Percentiles rank a stretch among this genome's conserved stretches.
These are phyloP conservation scores for Trichoderma atrobrunneum DNA, from an alignment of 2,329 filamentous ascomycete genomes.

Conservation along the genomic window DNA sequence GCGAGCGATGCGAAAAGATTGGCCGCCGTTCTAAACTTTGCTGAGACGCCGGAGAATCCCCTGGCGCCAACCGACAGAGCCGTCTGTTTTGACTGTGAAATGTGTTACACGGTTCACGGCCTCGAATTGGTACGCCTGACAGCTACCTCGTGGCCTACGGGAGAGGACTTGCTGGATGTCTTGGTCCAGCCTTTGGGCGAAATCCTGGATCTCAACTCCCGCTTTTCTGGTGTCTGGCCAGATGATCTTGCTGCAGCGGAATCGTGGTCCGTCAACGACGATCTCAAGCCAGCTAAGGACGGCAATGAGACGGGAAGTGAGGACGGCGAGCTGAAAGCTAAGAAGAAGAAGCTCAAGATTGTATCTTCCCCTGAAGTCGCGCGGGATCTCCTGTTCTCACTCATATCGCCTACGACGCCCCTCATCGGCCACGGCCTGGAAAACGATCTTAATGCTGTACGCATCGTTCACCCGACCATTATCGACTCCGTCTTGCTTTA, in stretches of 20 bases:
- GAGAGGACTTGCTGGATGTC: slow-evolving; percentile 73
- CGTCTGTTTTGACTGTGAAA: slow-evolving; percentile 92
- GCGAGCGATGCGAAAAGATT: slow-evolving; percentile 71
- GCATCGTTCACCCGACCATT: slow-evolving; percentile 79
- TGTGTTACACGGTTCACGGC: slow-evolving; percentile 89
- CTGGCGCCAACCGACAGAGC: slow-evolving; percentile 53
- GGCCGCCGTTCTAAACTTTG: slow-evolving; percentile 75
- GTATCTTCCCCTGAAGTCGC: slow-evolving; percentile 73
- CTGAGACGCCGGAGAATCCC: slow-evolving; percentile 68
- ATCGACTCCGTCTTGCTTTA: slow-evolving; percentile 85
- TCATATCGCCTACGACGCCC: slow-evolving; percentile 73
- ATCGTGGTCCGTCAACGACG: slow-evolving; percentile 43
- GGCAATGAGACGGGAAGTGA: slow-evolving; percentile 27
- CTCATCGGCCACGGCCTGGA: slow-evolving; percentile 92
- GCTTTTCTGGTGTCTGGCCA: slow-evolving; percentile 81
- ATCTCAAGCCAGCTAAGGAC: slow-evolving; percentile 27
- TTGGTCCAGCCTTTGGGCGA: slow-evolving; percentile 81
- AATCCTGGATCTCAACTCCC: slow-evolving; percentile 85
- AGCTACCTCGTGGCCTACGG: slow-evolving; percentile 80
- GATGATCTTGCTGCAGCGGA: slow-evolving; percentile 71
- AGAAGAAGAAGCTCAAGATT: slow-evolving; percentile 58
- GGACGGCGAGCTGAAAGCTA: slow-evolving; percentile 30
- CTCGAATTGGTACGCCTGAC: slow-evolving; percentile 89
- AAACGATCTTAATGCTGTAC: slow-evolving; percentile 85
- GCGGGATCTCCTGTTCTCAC: slow-evolving; percentile 71